Conservation (phyloP, 305 asterid genomes). For the Rubia peregrina region DNA sequence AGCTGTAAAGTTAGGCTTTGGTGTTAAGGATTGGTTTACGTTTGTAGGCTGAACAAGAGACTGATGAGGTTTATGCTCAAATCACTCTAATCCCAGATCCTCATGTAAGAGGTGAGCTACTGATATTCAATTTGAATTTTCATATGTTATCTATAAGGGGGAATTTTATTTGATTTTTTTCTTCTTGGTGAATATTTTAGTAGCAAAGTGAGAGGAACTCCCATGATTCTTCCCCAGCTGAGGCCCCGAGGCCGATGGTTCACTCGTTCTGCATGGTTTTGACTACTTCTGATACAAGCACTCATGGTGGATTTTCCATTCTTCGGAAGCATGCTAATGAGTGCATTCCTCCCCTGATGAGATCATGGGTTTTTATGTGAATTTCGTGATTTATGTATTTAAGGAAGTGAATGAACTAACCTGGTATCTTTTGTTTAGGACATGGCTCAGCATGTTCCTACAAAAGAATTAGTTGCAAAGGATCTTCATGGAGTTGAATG, state of each 20-base stretch:
- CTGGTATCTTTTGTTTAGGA: slow-evolving; percentile 38
- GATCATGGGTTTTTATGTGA: not conserved
- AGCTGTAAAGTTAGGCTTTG: slow-evolving; percentile 7
- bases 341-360: slow-evolving; percentile 72
- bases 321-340: slow-evolving; percentile 35
- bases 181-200: not conserved
- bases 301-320: slow-evolving; percentile 39
- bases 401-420: not conserved
- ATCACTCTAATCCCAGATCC: slow-evolving; percentile 28
- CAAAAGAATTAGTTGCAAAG: slow-evolving; percentile 79
- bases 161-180: not conserved
- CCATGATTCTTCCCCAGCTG: slow-evolving; percentile 23
- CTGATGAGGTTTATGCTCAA: slow-evolving; percentile 34
- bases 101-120: slow-evolving; percentile 19
- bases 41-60: slow-evolving; percentile 50
- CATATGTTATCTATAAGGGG: not conserved
- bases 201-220: slow-evolving; percentile 25
- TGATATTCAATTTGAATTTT: not conserved
- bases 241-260: slow-evolving; percentile 23
- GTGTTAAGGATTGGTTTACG: slow-evolving; percentile 8
- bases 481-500: slow-evolving; percentile 84
- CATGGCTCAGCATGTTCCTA: slow-evolving; percentile 74
- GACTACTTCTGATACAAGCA: slow-evolving; percentile 35
- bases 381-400: not conserved
- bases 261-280: slow-evolving; percentile 32